Evolutionary conservation across 495 filamentous ascomycete species (phyloP).

Genomic region (Neurospora sp.): DNA sequence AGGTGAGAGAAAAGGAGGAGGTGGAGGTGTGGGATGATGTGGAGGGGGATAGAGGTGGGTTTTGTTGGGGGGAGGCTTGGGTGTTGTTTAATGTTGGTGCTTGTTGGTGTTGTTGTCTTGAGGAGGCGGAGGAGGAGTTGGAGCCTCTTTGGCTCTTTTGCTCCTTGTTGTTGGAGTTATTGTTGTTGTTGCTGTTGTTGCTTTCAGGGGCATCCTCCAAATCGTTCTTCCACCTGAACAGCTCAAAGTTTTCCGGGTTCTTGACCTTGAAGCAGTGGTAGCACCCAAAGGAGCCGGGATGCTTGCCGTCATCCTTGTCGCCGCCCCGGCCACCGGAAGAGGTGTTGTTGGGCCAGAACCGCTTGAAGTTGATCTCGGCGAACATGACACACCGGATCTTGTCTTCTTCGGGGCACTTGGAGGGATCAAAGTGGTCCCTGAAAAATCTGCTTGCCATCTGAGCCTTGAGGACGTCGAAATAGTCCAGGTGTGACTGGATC

Average conservation of each 20-base stretch:
- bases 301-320: background rate
- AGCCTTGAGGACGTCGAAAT: constrained; percentile 6
- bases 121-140: background rate
- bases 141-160: background rate
- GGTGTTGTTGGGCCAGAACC: constrained; percentile 5
- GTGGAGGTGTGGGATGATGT: constrained; percentile 17
- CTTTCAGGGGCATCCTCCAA: background rate
- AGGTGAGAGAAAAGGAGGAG: constrained; percentile 10
- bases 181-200: background rate
- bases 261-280: constrained; percentile 21
- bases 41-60: background rate
- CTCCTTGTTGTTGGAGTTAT: background rate
- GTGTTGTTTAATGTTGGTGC: background rate
- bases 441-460: constrained; percentile 6
- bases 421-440: constrained; percentile 8
- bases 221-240: constrained; percentile 9
- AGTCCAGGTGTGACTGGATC: constrained; percentile 10
- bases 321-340: background rate
- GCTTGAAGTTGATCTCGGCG: constrained; percentile 14
- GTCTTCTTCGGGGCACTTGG: constrained; percentile 3
- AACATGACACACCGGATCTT: constrained; percentile 10
- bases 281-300: constrained; percentile 14
- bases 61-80: background rate
- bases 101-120: background rate
- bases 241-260: constrained; percentile 15